phyloP scores from a whole-genome alignment of 345 rosid species.

The Arabis hirsuta region DNA sequence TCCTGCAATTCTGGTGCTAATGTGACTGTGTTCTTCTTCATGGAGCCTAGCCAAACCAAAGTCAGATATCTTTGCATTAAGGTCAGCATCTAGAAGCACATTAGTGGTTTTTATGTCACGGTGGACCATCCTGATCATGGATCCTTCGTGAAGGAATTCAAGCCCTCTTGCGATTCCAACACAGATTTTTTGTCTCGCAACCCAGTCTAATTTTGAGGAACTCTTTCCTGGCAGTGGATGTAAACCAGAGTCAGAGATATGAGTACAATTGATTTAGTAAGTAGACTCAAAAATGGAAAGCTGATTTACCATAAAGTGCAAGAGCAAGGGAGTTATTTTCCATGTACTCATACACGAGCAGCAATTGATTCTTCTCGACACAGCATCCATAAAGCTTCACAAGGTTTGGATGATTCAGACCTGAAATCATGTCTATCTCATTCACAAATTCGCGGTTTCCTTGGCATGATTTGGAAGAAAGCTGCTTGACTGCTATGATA shows the following conservation, averaged over 20 bases:
- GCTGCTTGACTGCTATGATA: conserved; percentile 47
- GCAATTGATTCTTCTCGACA: conserved; percentile 44
- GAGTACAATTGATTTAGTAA: not conserved
- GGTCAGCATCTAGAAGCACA: conserved; percentile 54
- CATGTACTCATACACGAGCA: conserved; percentile 52
- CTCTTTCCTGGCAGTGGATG: not conserved
- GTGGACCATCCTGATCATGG: conserved; percentile 60
- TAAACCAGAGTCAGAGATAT: not conserved
- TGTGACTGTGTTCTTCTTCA: conserved; percentile 56
- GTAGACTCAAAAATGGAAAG: not conserved
- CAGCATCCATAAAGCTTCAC: conserved; percentile 53
- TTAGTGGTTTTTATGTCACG: conserved; percentile 69
- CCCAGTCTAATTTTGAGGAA: conserved; percentile 50
- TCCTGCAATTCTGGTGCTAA: conserved; percentile 68
- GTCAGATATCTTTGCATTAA: conserved; percentile 71
- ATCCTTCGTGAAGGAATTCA: conserved; percentile 64
- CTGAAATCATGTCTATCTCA: conserved; percentile 52
- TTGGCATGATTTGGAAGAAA: conserved; percentile 51
- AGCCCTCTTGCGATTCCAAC: conserved; percentile 67
- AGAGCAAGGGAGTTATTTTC: conserved; percentile 52
- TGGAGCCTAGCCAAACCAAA: conserved; percentile 69
- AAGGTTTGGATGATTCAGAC: conserved; percentile 50
- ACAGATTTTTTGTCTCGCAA: conserved; percentile 54
- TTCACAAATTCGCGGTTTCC: conserved; percentile 52
- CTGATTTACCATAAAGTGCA: conserved; percentile 32